Evolutionary conservation across 1,284 basidiomycete genomes (phyloP).

Genomic region (Boletus semigastroideus): DNA sequence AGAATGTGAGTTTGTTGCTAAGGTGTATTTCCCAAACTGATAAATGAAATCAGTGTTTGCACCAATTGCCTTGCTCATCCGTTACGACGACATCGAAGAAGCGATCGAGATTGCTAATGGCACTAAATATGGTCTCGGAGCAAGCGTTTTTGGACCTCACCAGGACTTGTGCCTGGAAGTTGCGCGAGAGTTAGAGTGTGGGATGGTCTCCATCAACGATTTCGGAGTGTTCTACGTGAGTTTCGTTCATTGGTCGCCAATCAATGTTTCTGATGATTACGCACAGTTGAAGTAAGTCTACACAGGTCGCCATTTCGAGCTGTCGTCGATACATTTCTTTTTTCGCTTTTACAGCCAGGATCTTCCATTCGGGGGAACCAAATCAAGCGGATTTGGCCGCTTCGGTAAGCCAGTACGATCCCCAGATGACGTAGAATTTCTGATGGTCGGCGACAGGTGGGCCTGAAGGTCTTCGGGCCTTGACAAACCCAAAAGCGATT

Average conservation of each 20-base stretch:
- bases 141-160: conserved; percentile 90
- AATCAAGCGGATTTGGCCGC: conserved; percentile 86
- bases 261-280: conserved; percentile 12
- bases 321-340: conserved; percentile 8
- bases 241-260: conserved; percentile 16
- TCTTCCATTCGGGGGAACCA: conserved; percentile 91
- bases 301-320: not conserved
- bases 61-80: conserved; percentile 82
- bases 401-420: conserved; percentile 57
- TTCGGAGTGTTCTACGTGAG: conserved; percentile 90
- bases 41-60: conserved; percentile 70
- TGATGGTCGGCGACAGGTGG: conserved; percentile 54
- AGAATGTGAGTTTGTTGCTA: conserved; percentile 57
- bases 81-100: conserved; percentile 78
- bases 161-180: conserved; percentile 75
- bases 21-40: conserved; percentile 4
- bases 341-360: conserved; percentile 74
- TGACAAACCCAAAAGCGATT: conserved; percentile 88
- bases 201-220: conserved; percentile 97
- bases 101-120: conserved; percentile 85
- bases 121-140: conserved; percentile 90
- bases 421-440: conserved; percentile 6
- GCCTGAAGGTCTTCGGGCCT: conserved; percentile 83
- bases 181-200: conserved; percentile 79
- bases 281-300: conserved; percentile 59